Percentiles rank a stretch among this genome's conserved stretches.
Evolutionary conservation across 1,284 basidiomycete genomes (phyloP).

Genomic region (Naganishia cerealis): DNA sequence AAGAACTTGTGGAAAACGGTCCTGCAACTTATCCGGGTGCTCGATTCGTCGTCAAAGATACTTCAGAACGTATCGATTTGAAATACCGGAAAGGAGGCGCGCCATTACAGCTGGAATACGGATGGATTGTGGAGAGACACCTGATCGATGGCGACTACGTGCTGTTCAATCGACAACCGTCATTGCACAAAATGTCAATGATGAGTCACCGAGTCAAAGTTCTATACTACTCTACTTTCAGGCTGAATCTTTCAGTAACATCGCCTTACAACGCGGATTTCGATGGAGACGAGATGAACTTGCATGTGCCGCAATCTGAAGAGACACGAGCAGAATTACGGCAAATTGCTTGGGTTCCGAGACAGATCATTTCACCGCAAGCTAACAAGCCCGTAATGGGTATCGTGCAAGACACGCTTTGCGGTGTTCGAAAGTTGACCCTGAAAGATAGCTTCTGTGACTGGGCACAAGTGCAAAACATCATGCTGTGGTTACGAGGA

Average conservation of each 20-base stretch:
- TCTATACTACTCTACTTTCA: slow-evolving; percentile 99
- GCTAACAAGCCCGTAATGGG: slow-evolving; percentile 99
- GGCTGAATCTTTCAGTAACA: slow-evolving; percentile 85
- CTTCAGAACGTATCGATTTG: slow-evolving; percentile 94
- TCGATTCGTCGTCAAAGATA: slow-evolving; percentile 94
- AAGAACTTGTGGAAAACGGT: slow-evolving; percentile 94
- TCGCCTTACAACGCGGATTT: slow-evolving; percentile 82
- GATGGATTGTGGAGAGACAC: slow-evolving; percentile 98
- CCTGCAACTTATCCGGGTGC: slow-evolving; percentile 95
- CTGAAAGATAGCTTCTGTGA: slow-evolving; percentile 91
- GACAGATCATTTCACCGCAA: slow-evolving; percentile 98
- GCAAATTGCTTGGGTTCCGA: slow-evolving; percentile 98
- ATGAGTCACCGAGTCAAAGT: slow-evolving; percentile 98
- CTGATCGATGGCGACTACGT: slow-evolving; percentile 96
- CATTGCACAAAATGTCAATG: slow-evolving; percentile 99
- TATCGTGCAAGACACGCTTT: slow-evolving; percentile 98
- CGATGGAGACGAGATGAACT: slow-evolving; percentile 99
- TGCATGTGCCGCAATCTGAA: slow-evolving; percentile 98
- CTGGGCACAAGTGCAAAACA: slow-evolving; percentile 92
- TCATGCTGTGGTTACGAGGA: slow-evolving; percentile 92
- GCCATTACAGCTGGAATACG: slow-evolving; percentile 86
- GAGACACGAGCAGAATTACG: slow-evolving; percentile 97
- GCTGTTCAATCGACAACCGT: slow-evolving; percentile 96
- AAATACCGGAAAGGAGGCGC: slow-evolving; percentile 98
- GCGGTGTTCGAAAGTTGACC: slow-evolving; percentile 96